These are phyloP conservation scores for Thraustochytrium striatum DNA, from an alignment of 352 stramenopile species.

Conservation along the genomic window DNA sequence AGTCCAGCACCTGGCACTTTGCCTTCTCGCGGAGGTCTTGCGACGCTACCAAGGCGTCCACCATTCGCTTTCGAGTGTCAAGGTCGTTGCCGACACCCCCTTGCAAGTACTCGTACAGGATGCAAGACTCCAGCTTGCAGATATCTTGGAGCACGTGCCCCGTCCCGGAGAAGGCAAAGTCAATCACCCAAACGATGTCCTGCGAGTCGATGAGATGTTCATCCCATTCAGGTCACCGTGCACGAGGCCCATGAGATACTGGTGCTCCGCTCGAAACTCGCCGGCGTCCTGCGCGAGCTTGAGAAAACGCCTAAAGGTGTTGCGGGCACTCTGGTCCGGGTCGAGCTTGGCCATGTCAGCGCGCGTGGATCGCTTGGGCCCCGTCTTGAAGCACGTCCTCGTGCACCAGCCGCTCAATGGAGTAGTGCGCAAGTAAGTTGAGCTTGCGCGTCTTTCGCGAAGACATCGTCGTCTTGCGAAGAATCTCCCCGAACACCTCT, in stretches of 20 bases:
- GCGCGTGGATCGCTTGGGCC: neutral
- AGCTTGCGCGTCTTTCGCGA: neutral
- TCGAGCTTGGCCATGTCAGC: neutral
- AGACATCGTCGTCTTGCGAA: conserved; percentile 24
- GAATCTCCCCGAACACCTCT: conserved; percentile 38
- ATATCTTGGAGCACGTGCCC: conserved; percentile 15
- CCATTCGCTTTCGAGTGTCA: too few relatives aligned
- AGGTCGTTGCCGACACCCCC: too few relatives aligned
- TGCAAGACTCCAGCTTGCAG: conserved; percentile 39
- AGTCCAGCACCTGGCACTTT: too few relatives aligned
- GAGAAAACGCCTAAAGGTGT: neutral
- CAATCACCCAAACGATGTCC: conserved; percentile 43
- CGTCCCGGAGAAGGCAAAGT: conserved; percentile 38
- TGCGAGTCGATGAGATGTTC: conserved; percentile 44
- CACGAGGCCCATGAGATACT: conserved; percentile 12
- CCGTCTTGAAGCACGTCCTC: too few relatives aligned
- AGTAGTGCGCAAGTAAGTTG: neutral
- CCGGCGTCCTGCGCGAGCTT: neutral
- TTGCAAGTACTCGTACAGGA: conserved; percentile 38
- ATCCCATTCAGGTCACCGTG: conserved; percentile 38
- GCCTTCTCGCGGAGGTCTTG: too few relatives aligned
- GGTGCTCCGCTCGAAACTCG: neutral
- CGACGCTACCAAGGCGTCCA: too few relatives aligned
- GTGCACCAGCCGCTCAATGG: neutral
- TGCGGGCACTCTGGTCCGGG: neutral